Evolutionary conservation across 352 stramenopile species (phyloP).

Genomic region (Globisporangium heterothallicum): DNA sequence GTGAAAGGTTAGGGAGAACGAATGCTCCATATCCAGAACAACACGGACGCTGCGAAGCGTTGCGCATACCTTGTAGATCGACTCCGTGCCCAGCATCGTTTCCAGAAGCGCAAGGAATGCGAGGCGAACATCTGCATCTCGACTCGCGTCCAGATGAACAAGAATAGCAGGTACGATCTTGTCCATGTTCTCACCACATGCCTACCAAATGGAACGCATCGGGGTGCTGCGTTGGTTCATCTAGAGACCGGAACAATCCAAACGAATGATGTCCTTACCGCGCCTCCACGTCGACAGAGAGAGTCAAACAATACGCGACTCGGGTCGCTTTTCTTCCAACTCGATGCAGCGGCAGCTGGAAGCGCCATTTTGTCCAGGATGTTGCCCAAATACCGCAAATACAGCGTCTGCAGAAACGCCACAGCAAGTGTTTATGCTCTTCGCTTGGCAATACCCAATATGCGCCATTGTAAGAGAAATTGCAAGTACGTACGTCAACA

Average conservation of each 20-base stretch:
- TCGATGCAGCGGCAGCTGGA: slow-evolving; percentile 23
- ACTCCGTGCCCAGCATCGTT: slow-evolving; percentile 64
- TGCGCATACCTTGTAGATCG: slow-evolving; percentile 56
- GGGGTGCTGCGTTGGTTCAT: too few relatives aligned
- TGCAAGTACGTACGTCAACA: slow-evolving; percentile 33
- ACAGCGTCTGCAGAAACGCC: slow-evolving; percentile 37
- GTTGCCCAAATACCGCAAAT: slow-evolving; percentile 42
- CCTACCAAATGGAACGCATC: slow-evolving; percentile 27
- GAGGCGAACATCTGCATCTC: slow-evolving; percentile 70
- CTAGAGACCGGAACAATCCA: not conserved
- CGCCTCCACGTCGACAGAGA: slow-evolving; percentile 55
- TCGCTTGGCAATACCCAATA: too few relatives aligned
- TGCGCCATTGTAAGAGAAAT: not conserved
- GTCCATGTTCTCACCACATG: slow-evolving; percentile 50
- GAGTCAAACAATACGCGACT: slow-evolving; percentile 74
- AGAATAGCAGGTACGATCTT: slow-evolving; percentile 60
- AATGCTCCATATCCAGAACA: too few relatives aligned
- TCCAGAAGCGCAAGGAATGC: slow-evolving; percentile 81
- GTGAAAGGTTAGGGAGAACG: too few relatives aligned
- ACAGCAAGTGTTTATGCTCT: too few relatives aligned
- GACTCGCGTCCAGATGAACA: slow-evolving; percentile 53
- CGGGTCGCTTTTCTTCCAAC: slow-evolving; percentile 61
- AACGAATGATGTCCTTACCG: slow-evolving; percentile 22
- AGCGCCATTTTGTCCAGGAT: slow-evolving; percentile 52
- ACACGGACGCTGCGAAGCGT: too few relatives aligned